Evolutionary conservation across 352 stramenopile species (phyloP), one percentile per base, ranked within the genome.

Genomic region (Globisporangium alternatum): DNA sequence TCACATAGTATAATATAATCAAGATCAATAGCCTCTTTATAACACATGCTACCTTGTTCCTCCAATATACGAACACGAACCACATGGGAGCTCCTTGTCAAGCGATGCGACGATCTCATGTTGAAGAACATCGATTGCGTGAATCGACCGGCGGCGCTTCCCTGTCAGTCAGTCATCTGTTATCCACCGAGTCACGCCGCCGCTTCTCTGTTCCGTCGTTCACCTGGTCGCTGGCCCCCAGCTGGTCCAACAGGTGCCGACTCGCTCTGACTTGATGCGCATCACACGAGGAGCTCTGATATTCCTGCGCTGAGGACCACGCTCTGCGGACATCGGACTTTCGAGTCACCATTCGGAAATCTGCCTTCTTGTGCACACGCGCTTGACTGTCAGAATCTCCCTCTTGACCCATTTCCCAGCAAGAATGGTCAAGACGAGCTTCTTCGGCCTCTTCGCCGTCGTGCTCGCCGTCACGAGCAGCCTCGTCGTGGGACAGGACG

Each of bases 401-500:
- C 25, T 43, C 51, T 41, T 57, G 28, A 25, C 15, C 56, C 21
- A 53, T 60, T 17, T 22, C 13, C 17, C n/a, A 37, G 7, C 2
- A 9, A 45, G 25, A 30, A 47, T 64, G 58, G 58, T 64, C 45
- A 56, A 54, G 58, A 57, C 58, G 1, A 30, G 58, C 58, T 64
- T 64, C 47, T 22, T 64, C 10, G 15, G 58, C 12, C 49, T 64
- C 21, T 19, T 64, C 25, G 58, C 47, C 31, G 44, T 28, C 45
- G 58, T 56, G 45, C 45, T 64, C 25, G 45, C 58, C 12, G 45
- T 55, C 2, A 51, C 45, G n/a, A 64, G 58, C 31, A 25, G 45
- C 7, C 45, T 64, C 30, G 45, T 45, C 10, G 22, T 25, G 13
- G 56, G 58, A 4, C 58, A 64, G 28, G 35, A 48, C 7, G 7